Conservation (phyloP, 1,139 yeast genomes). For the Saccharomyces hybrid region DNA sequence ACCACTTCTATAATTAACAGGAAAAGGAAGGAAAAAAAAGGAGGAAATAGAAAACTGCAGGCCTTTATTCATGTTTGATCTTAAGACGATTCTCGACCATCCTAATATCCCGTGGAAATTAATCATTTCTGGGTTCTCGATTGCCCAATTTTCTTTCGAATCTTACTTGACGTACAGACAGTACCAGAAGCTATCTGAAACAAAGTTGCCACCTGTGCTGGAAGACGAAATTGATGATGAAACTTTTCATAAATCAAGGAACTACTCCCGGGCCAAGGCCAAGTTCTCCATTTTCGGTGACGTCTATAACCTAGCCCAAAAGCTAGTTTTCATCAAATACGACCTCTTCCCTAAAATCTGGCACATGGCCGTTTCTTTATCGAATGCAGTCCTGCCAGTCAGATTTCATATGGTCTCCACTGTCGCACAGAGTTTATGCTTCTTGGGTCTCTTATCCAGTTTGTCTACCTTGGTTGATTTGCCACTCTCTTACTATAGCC, state of each 20-base stretch:
- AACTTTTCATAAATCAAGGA: slow-evolving; percentile 71
- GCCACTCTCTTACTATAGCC: slow-evolving; percentile 67
- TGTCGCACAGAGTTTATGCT: slow-evolving; percentile 61
- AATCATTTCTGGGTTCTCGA: slow-evolving; percentile 63
- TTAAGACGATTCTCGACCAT: slow-evolving; percentile 40
- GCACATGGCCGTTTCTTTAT: slow-evolving; percentile 35
- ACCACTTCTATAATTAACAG: not conserved
- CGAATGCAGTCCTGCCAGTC: slow-evolving; percentile 39
- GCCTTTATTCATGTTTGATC: slow-evolving; percentile 25
- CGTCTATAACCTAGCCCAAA: slow-evolving; percentile 46
- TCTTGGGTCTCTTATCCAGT: slow-evolving; percentile 44
- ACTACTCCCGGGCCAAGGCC: slow-evolving; percentile 76
- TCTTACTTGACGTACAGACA: slow-evolving; percentile 71
- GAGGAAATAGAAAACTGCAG: not conserved
- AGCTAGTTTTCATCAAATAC: slow-evolving; percentile 48
- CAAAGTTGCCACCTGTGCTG: slow-evolving; percentile 53
- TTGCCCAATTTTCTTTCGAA: slow-evolving; percentile 70
- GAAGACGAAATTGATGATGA: slow-evolving; percentile 59
- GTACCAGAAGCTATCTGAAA: slow-evolving; percentile 54
- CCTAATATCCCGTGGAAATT: slow-evolving; percentile 72
- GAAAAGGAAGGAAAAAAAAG: not conserved
- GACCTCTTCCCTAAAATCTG: slow-evolving; percentile 67
- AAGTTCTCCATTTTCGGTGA: slow-evolving; percentile 56
- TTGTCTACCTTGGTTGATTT: slow-evolving; percentile 46
- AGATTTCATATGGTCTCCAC: slow-evolving; percentile 37